Base-by-base conservation (phyloP, 352 stramenopile genomes). In the Phytophthora pinifolia region DNA sequence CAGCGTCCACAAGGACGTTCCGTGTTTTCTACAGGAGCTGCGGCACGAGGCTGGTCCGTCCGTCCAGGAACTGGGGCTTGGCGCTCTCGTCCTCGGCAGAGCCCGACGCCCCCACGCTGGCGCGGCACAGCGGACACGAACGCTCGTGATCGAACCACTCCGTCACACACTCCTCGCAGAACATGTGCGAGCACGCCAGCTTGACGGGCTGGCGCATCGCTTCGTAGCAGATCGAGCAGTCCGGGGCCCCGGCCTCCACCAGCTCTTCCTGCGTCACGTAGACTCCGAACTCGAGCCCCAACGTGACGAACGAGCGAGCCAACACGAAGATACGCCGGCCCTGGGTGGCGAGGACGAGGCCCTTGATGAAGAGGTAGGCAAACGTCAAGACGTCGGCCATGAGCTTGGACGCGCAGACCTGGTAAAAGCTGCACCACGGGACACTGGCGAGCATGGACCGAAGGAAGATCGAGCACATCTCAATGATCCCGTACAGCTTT, bases 181-280 rank as follows among this genome's bases (percentile, higher is more conserved):
- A 93, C 71, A 93, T 82, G 62, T 93, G 83, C 34, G 78, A 72
- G 39, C 83, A 93, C 44, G 65, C 66, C 17, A 93, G 75, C 45
- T 91, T 86, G 25, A 93, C 83, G 8, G 83, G 83, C 20, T 60
- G 56, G 6, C 77, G 65, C 83, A 93, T 89, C 2, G 63, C 27
- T 31, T 93, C 83, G 50, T 93, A 93, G 65, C 83, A 93, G 38
- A 93, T 93, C 10, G 80, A 89, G 55, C 83, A 93, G 48, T 93
- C 80, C 1, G 77, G 76, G 0, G 50, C 76, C 2, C 79, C 80
- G 4, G 76, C 69, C 64, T 89, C 76, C n/a, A 65, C 66, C 1
- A 91, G 36, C 14, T 87, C 83, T 3, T 84, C 80, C 1, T 68
- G 67, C 0, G 72, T 58, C 18, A 93, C 74, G 57, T 93, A 90